Base-by-base conservation (phyloP, 2,329 filamentous ascomycete species). In the Allantophomopsis cytisporea region DNA sequence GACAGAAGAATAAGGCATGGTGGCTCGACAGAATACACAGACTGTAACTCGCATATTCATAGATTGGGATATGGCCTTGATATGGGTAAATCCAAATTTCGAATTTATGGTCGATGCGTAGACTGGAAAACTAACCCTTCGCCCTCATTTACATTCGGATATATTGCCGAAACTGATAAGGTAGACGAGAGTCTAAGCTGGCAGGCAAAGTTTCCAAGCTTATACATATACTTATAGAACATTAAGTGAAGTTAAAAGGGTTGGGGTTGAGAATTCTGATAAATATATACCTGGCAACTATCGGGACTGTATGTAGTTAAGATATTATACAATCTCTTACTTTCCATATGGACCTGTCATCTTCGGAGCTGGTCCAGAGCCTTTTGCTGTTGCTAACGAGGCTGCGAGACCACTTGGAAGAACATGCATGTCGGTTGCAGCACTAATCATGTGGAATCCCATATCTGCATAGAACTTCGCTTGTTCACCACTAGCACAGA, bases 181-280 rank as follows among this genome's bases (percentile, higher is more conserved):
- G 18, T 4, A 4, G 18, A 20, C 18, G 18, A 20, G 18, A 7
- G 7, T 20, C 7, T 20, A 28, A 64, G 40, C 69, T 68, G 3
- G 71, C 71, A 2, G 67, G 69, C 5, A 64, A 73, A 44, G 76
- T 80, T 1, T 60, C 71, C 41, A 87, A 86, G 56, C 63, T 88
- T 36, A 88, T 88, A 82, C 83, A 88, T 56, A 70, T 80, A 14
- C 84, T 88, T 58, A 79, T 72, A 0, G 61, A 69, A 18, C 71
- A 76, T 4, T 71, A 87, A 42, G 72, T 89, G 2, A 64, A 73
- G 44, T 66, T 14, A 72, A 78, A 54, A 85, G 88, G 80, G 73
- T 86, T 50, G 60, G 68, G 31, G 69, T 68, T 41, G 56, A 53
- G 42, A 41, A 21, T n/a, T 17, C n/a, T 38, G 20, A n/a, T n/a